Percentiles rank a stretch among this genome's conserved stretches.
Conservation (phyloP, 2,329 filamentous ascomycete species). For the Blumeriella jaapii region DNA sequence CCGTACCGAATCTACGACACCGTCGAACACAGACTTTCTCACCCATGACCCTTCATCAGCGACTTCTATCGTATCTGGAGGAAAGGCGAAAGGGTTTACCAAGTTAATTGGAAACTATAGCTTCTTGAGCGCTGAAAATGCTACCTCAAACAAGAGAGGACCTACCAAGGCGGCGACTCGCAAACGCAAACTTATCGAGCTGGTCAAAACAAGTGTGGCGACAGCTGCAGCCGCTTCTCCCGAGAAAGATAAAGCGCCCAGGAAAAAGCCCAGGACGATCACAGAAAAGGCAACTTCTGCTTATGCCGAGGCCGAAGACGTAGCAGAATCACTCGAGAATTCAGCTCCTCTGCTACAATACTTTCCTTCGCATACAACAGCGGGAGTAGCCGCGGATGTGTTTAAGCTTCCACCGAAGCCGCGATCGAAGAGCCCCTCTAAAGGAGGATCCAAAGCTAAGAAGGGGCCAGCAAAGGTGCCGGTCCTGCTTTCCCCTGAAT, state of each 20-base stretch:
- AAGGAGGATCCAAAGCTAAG: slow-evolving; percentile 30
- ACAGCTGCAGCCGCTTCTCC: slow-evolving; percentile 26
- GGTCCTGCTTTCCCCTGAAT: slow-evolving; percentile 53
- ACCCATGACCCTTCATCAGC: neutral
- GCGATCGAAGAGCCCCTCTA: slow-evolving; percentile 18
- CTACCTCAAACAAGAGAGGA: slow-evolving; percentile 7
- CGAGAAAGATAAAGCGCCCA: slow-evolving; percentile 43
- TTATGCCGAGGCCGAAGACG: slow-evolving; percentile 38
- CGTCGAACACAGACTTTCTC: neutral
- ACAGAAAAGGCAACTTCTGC: slow-evolving; percentile 66
- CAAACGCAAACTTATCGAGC: slow-evolving; percentile 46
- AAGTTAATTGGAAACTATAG: slow-evolving; percentile 31
- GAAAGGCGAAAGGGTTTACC: slow-evolving; percentile 24
- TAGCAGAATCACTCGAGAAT: slow-evolving; percentile 15
- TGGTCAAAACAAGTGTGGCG: slow-evolving; percentile 30
- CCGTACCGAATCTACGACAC: neutral
- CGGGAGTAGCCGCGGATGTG: slow-evolving; percentile 6
- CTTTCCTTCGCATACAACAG: slow-evolving; percentile 26
- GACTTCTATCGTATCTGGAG: slow-evolving; percentile 7
- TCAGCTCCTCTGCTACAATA: slow-evolving; percentile 36
- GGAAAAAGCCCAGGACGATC: slow-evolving; percentile 65
- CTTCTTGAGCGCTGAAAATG: slow-evolving; percentile 24
- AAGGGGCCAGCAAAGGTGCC: slow-evolving; percentile 30
- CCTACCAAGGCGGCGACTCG: slow-evolving; percentile 26
- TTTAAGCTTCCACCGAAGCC: slow-evolving; percentile 20